Conservation (phyloP, 2,329 filamentous ascomycete species). For the Tolypocladium amazonense region DNA sequence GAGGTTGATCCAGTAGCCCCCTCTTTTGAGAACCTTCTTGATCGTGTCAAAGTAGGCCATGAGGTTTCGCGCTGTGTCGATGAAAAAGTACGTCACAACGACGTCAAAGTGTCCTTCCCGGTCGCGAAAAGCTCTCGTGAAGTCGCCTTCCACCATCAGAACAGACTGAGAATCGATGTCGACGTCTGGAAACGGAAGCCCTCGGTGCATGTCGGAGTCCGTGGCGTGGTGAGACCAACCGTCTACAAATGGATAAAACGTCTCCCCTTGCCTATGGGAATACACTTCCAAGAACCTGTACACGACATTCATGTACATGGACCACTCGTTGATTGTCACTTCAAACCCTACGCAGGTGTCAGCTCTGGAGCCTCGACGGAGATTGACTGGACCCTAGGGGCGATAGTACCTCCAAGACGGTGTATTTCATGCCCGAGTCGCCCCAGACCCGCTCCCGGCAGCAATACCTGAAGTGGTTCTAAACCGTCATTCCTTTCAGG, state of each 20-base stretch:
- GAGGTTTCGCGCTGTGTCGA: slow-evolving; percentile 48
- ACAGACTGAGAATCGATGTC: slow-evolving; percentile 23
- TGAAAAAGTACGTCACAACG: slow-evolving; percentile 48
- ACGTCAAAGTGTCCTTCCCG: slow-evolving; percentile 29
- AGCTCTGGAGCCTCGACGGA: neutral
- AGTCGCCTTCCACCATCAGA: slow-evolving; percentile 44
- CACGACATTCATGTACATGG: slow-evolving; percentile 43
- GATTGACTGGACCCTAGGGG: neutral
- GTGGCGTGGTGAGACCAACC: slow-evolving; percentile 45
- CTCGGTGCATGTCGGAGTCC: slow-evolving; percentile 33
- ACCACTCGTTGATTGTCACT: slow-evolving; percentile 47
- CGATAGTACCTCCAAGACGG: slow-evolving; percentile 21
- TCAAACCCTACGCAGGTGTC: slow-evolving; percentile 27
- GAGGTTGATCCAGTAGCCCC: slow-evolving; percentile 45
- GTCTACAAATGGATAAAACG: slow-evolving; percentile 42
- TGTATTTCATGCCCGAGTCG: slow-evolving; percentile 41
- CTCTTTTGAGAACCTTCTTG: slow-evolving; percentile 30
- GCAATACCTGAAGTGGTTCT: slow-evolving; percentile 25
- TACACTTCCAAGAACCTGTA: slow-evolving; percentile 36
- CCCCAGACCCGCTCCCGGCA: slow-evolving; percentile 43
- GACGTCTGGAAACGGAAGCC: slow-evolving; percentile 33
- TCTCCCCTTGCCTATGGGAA: slow-evolving; percentile 11
- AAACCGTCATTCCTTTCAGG: slow-evolving; percentile 9
- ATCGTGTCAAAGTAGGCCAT: slow-evolving; percentile 45
- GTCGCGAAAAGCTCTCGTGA: slow-evolving; percentile 29